A percentile compares a stretch with the other conserved stretches of the same genome.
Evolutionary conservation across 257 asterid species (phyloP).

Genomic region (Ehretia macrophylla): DNA sequence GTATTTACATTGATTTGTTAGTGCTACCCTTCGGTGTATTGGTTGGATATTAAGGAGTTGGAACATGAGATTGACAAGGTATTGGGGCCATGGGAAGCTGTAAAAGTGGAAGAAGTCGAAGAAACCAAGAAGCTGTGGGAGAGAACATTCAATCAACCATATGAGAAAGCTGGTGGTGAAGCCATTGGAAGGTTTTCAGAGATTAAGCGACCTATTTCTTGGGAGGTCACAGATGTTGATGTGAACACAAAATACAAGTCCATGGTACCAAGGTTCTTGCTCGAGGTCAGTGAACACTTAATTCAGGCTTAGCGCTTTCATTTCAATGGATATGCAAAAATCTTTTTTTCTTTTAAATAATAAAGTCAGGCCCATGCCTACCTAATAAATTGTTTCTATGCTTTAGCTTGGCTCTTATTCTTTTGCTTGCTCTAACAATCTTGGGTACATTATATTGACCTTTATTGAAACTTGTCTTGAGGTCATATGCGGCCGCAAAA

Average conservation of each 20-base stretch:
- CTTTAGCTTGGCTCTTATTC: too few species aligned
- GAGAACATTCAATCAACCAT: conserved; percentile 67
- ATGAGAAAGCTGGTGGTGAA: conserved; percentile 77
- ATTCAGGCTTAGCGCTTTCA: neutral
- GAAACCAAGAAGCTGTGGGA: conserved; percentile 72
- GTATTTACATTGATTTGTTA: conserved; percentile 25
- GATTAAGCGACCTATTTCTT: conserved; percentile 50
- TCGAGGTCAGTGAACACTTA: conserved; percentile 55
- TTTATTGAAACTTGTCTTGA: neutral
- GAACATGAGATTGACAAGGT: conserved; percentile 56
- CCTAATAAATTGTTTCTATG: too few species aligned
- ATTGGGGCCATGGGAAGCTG: conserved; percentile 40
- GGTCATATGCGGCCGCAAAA: too few species aligned
- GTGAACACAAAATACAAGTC: conserved; percentile 71
- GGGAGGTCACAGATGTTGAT: conserved; percentile 59
- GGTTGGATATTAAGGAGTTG: conserved; percentile 57
- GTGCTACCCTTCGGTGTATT: conserved; percentile 91
- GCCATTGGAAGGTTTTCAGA: conserved; percentile 29
- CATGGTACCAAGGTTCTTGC: conserved; percentile 68
- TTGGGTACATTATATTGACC: neutral
- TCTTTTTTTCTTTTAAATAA: too few species aligned
- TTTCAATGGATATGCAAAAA: too few species aligned
- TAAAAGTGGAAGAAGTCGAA: conserved; percentile 39
- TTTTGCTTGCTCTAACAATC: neutral
- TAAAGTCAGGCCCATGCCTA: too few species aligned